Percentiles rank a stretch among this genome's conserved stretches.
Conservation (phyloP, 2,329 filamentous ascomycete genomes). For the Curvularia spicifera region DNA sequence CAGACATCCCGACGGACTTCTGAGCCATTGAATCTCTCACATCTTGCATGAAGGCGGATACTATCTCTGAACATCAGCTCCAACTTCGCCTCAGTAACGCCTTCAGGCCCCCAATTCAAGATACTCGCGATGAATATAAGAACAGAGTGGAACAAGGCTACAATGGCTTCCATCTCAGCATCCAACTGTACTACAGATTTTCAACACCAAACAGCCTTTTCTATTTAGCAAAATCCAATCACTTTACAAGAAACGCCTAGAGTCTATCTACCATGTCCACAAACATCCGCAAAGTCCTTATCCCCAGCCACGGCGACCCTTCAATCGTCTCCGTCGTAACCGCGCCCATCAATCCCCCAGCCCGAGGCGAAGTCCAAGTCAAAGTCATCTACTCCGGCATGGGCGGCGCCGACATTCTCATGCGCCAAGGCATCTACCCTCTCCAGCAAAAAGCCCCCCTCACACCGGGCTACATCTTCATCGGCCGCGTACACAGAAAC, state of each 20-base stretch:
- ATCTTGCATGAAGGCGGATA: neutral
- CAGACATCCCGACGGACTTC: neutral
- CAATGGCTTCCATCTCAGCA: neutral
- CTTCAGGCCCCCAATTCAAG: neutral
- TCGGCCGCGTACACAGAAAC: slow-evolving; percentile 50
- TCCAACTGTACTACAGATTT: neutral
- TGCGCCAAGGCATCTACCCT: slow-evolving; percentile 59
- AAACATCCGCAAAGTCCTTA: slow-evolving; percentile 1
- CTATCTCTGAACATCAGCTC: neutral
- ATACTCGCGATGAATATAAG: neutral
- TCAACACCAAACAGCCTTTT: neutral
- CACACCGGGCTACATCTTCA: slow-evolving; percentile 58
- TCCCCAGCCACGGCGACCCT: neutral
- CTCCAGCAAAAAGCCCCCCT: slow-evolving; percentile 55
- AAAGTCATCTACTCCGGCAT: slow-evolving; percentile 58
- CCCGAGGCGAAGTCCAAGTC: slow-evolving; percentile 55
- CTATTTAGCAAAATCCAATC: neutral
- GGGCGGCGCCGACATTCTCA: slow-evolving; percentile 57
- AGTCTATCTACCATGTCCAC: neutral
- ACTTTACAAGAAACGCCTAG: neutral
- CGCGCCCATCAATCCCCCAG: slow-evolving; percentile 49
- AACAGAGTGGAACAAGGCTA: neutral
- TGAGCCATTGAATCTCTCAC: neutral
- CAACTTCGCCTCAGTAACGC: neutral
- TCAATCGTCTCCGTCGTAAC: slow-evolving; percentile 33